Percentiles rank a stretch among this genome's conserved stretches.
Conservation (phyloP, 306 rosid genomes). For the Adenanthera pavonina region DNA sequence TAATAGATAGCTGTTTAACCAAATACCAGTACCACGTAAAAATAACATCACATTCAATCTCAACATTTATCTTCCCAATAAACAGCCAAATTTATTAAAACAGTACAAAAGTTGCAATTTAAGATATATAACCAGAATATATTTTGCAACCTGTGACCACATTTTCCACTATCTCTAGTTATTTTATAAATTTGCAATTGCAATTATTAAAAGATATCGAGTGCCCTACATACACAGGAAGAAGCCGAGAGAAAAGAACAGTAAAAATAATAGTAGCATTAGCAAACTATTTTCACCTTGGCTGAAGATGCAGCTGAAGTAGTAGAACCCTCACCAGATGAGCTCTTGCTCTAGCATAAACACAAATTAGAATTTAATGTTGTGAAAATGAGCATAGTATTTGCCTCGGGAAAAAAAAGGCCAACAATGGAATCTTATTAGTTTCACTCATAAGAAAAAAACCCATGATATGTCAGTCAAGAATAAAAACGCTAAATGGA, state of each 20-base stretch:
- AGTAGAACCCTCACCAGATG: slow-evolving; percentile 63
- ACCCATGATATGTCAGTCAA: background rate
- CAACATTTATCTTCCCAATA: background rate
- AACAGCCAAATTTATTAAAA: background rate
- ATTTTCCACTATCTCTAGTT: background rate
- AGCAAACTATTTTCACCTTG: slow-evolving; percentile 49
- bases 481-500: background rate
- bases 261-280: background rate
- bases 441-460: background rate
- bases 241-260: background rate
- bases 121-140: background rate
- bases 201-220: background rate
- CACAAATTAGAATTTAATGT: slow-evolving; percentile 17
- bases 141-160: background rate
- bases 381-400: background rate
- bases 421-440: background rate
- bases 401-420: background rate
- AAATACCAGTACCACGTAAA: background rate
- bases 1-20: background rate
- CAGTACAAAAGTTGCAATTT: background rate
- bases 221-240: slow-evolving; percentile 7
- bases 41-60: background rate
- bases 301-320: slow-evolving; percentile 53
- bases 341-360: slow-evolving; percentile 53
- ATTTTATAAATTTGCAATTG: background rate